These are phyloP conservation scores for Geosmithia putterillii DNA, from an alignment of 2,329 filamentous ascomycete species.

Conservation along the genomic window DNA sequence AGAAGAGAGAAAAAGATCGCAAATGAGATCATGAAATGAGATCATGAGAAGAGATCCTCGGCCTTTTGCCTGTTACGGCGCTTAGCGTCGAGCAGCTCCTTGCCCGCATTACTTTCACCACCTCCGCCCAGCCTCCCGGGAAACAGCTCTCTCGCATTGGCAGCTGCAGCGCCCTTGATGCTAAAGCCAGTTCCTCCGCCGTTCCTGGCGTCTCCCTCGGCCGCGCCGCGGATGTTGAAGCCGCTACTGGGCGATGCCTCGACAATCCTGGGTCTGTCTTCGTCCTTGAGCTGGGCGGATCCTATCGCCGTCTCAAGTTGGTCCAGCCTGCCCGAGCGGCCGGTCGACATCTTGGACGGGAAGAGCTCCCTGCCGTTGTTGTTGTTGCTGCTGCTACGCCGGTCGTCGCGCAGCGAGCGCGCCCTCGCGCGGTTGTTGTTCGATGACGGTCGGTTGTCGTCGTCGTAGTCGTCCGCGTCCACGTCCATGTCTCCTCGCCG, in stretches of 20 bases:
- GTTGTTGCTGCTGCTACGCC: constrained; percentile 14
- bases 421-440: constrained; percentile 19
- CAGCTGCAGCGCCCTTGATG: constrained; percentile 47
- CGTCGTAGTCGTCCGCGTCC: constrained; percentile 20
- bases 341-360: constrained; percentile 15
- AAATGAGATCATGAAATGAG: not conserved
- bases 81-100: constrained; percentile 53
- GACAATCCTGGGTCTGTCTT: constrained; percentile 42
- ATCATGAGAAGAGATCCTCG: constrained; percentile 59
- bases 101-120: constrained; percentile 38
- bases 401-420: constrained; percentile 18
- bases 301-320: constrained; percentile 25
- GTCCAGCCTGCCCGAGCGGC: constrained; percentile 17
- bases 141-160: constrained; percentile 59
- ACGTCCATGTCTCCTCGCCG: constrained; percentile 15
- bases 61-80: constrained; percentile 46
- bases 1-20: not conserved
- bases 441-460: constrained; percentile 14
- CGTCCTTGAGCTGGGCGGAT: constrained; percentile 21
- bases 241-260: constrained; percentile 31
- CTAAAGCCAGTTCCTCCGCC: constrained; percentile 29
- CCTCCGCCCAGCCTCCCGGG: constrained; percentile 32
- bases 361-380: constrained; percentile 26
- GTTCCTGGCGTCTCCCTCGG: constrained; percentile 34
- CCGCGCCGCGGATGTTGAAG: constrained; percentile 49